Base-by-base conservation (phyloP, 306 rosid genomes). In the Sindora glabra region DNA sequence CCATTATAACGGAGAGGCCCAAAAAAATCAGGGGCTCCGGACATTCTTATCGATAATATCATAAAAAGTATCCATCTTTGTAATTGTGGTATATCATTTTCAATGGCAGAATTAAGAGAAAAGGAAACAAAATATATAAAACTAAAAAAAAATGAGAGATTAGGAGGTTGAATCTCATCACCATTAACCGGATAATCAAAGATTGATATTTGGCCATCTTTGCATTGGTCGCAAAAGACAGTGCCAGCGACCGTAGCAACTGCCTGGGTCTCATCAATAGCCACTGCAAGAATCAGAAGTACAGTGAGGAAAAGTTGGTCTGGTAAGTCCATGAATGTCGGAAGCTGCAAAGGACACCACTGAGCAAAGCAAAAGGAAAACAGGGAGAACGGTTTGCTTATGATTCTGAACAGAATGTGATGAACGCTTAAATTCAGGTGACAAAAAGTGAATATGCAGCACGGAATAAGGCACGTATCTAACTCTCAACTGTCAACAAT, bases 221-320 rank as follows among this genome's bases (percentile, higher is more conserved):
- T 91, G 87, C 97, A 91, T 60, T 91, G 96, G 61, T 91, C 97
- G 64, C 97, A 91, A 57, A 75, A 79, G 79, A 91, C 97, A 6
- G 84, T 81, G 56, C 97, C 96, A 12, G 81, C 77, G 73, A 91
- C 83, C 78, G 62, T 37, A 16, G 95, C 71, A 45, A 77, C 79
- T 48, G 81, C 96, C 14, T 17, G 57, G 21, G 70, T 68, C 73
- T 62, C 86, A 73, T 77, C 33, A 59, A 74, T 71, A 78, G 74
- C 72, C 5, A 71, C 37, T n/a, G 71, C 61, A 36, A 72, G 63
- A 74, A 85, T 51, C 30, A 85, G 70, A 64, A 73, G 3, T 48
- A 71, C 60, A 5, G 56, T 54, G 32, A 83, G 36, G 12, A 85
- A 52, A 50, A 77, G 75, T 44, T 75, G 75, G 57, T 50, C 32